Base-by-base conservation (phyloP, 139 green algal species). In the Volvox africanus region DNA sequence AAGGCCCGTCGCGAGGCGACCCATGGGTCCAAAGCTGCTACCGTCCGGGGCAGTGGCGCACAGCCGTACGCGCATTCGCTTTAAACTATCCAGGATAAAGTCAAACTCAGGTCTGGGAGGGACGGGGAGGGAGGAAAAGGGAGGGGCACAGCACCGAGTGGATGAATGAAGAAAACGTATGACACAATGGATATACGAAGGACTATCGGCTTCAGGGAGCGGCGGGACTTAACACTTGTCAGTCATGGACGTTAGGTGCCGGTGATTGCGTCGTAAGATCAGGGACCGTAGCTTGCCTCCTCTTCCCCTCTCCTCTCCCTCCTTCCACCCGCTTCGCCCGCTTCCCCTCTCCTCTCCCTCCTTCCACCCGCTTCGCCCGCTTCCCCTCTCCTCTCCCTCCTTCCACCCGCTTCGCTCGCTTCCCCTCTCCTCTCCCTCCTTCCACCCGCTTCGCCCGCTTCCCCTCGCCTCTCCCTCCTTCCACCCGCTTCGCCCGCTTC, bases 51-150 rank as follows among this genome's bases (percentile, higher is more conserved):
- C 1, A 2, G 18, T 22, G 50, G 22, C 65, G 65, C 82, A 79
- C 13, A 92, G 69, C 87, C 87, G 76, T 30, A n/a, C 12, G 20
- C 62, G 37, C 88, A 94, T 88, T 35, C 88, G 92, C 88, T 92
- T 83, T n/a, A 94, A 50, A 13, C 92, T 84, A 44, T 84, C 83
- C 28, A 92, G 75, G 21, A 94, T 92, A 32, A 87, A 86, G 75
- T 86, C 65, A 35, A 94, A 94, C 19, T 86, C 71, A 19, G 92
- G 92, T 88, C 85, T 89, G 85, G 6, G 35, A 19, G 14, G n/a
- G 80, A 11, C 2, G 55, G 55, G 12, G n/a, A 11, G 33, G 28
- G 55, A 9, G 50, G 17, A 17, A 26, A n/a, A n/a, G n/a, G 50
- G n/a, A 61, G 61, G 61, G 24, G 44, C 1, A 16, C 44, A 55